These are phyloP conservation scores for Penicillium angulare DNA, from an alignment of 495 filamentous ascomycete species.

Conservation along the genomic window DNA sequence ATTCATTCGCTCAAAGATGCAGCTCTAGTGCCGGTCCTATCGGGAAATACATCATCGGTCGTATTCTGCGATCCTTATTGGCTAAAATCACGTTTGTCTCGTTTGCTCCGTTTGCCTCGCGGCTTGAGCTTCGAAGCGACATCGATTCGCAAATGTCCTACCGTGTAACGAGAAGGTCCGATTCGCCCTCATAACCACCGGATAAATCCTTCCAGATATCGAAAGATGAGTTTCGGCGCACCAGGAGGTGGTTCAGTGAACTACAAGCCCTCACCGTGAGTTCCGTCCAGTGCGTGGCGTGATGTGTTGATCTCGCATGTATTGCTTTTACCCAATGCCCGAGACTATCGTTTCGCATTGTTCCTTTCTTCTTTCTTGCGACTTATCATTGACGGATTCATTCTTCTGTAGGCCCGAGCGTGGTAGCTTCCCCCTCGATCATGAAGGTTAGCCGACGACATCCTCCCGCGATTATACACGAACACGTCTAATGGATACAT, in stretches of 20 bases:
- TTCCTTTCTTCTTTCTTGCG: background rate
- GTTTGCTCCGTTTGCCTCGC: slow-evolving; percentile 40
- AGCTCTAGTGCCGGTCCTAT: slow-evolving; percentile 1
- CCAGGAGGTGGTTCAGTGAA: slow-evolving; percentile 70
- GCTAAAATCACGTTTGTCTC: slow-evolving; percentile 26
- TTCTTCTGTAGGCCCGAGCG: slow-evolving; percentile 69
- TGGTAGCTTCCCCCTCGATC: slow-evolving; percentile 94
- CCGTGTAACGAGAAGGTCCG: no score
- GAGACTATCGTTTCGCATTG: background rate
- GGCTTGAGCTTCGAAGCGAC: slow-evolving; percentile 2
- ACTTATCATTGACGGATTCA: background rate
- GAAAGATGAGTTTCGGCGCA: slow-evolving; percentile 64
- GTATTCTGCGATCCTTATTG: slow-evolving; percentile 16
- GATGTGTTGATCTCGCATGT: no score
- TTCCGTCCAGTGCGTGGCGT: no score
- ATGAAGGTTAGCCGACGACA: slow-evolving; percentile 62
- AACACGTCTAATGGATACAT: background rate
- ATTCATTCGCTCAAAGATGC: slow-evolving; percentile 2
- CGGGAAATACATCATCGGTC: slow-evolving; percentile 22
- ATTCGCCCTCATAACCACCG: background rate
- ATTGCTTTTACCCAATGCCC: no score
- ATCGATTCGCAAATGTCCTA: no score
- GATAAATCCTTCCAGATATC: no score
- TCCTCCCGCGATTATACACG: background rate
- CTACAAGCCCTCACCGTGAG: slow-evolving; percentile 76